These are phyloP conservation scores for Populus tremula DNA, from an alignment of 345 rosid genomes.

Conservation along the genomic window DNA sequence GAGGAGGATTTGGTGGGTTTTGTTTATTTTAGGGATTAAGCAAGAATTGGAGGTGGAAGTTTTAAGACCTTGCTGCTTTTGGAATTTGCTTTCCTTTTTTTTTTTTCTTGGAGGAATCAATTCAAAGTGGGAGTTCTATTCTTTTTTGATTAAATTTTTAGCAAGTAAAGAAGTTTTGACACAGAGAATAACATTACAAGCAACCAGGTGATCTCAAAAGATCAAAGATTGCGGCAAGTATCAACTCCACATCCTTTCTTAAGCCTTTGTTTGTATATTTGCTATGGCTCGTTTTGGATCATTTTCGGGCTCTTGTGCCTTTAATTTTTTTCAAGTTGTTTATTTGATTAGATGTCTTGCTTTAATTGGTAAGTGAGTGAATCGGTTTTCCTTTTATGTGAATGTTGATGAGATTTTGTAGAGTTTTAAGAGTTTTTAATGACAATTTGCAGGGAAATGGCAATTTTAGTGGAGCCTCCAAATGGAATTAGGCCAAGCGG, in stretches of 20 bases:
- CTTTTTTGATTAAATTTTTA: neutral
- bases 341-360: neutral
- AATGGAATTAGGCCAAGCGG: constrained; percentile 47
- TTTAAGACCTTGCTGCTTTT: neutral
- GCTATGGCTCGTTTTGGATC: neutral
- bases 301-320: neutral
- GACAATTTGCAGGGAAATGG: constrained; percentile 47
- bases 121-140: neutral
- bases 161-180: neutral
- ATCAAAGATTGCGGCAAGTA: constrained; percentile 31
- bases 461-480: constrained; percentile 75
- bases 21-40: neutral
- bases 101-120: neutral
- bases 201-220: constrained; percentile 22
- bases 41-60: neutral
- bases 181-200: constrained; percentile 13
- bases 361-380: neutral
- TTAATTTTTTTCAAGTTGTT: neutral
- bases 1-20: neutral
- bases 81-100: neutral
- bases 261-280: neutral
- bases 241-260: constrained; percentile 18
- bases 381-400: neutral
- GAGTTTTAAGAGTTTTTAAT: neutral
- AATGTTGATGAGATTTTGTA: neutral